Conservation (phyloP, 179 eudicot genomes). For the Carnegiea gigantea region DNA sequence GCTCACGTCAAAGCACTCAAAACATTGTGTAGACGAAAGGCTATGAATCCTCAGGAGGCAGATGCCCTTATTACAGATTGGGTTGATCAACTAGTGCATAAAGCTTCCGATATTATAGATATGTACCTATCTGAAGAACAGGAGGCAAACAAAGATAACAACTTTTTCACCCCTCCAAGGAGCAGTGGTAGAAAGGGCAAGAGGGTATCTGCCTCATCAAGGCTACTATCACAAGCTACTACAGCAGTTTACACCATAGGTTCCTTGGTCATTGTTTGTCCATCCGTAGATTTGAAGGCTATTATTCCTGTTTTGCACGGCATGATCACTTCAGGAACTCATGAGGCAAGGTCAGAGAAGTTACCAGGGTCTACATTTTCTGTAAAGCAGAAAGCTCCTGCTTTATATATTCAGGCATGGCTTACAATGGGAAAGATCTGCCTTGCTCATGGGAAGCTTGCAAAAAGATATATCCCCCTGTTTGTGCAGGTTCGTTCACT, state of each 20-base stretch:
- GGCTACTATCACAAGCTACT: constrained; percentile 46
- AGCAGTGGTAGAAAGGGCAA: constrained; percentile 40
- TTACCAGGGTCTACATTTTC: constrained; percentile 50
- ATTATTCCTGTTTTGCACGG: constrained; percentile 70
- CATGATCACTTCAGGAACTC: constrained; percentile 77
- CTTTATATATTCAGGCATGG: constrained; percentile 93
- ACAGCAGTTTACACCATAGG: constrained; percentile 88
- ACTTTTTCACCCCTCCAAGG: constrained; percentile 62
- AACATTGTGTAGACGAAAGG: constrained; percentile 84
- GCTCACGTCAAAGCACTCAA: constrained; percentile 93
- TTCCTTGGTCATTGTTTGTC: constrained; percentile 75
- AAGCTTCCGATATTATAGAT: constrained; percentile 62
- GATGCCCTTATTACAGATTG: constrained; percentile 68
- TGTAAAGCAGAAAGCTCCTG: constrained; percentile 69
- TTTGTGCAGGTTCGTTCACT: constrained; percentile 70
- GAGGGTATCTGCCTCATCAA: constrained; percentile 38
- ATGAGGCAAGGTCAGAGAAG: constrained; percentile 50
- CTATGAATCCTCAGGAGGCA: constrained; percentile 61
- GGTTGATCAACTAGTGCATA: constrained; percentile 57
- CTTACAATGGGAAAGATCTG: constrained; percentile 96
- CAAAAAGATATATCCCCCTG: constrained; percentile 85
- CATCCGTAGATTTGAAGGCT: constrained; percentile 58
- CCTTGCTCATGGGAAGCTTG: constrained; percentile 93
- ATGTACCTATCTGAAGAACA: constrained; percentile 54
- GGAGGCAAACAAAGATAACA: constrained; percentile 41